A percentile compares a stretch with the other conserved stretches of the same genome.
Conservation (phyloP, 2,329 filamentous ascomycete species). For the Fusarium sp. region DNA sequence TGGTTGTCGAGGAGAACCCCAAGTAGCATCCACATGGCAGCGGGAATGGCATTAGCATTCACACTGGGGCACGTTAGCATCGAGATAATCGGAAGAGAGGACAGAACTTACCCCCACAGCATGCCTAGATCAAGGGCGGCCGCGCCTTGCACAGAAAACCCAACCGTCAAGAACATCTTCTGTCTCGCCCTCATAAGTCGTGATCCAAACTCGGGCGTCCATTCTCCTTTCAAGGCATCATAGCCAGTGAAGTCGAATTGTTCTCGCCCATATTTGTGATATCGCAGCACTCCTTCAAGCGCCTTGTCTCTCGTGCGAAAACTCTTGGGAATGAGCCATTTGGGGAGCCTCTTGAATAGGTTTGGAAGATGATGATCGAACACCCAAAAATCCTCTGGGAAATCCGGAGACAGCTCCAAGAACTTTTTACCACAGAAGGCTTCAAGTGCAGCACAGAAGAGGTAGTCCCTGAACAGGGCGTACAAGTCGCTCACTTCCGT, state of each 20-base stretch:
- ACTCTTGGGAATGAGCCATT: slow-evolving; percentile 28
- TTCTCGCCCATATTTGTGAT: slow-evolving; percentile 19
- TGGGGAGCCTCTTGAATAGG: slow-evolving; percentile 32
- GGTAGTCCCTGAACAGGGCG: slow-evolving; percentile 15
- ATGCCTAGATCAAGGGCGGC: slow-evolving; percentile 40
- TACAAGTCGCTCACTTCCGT: slow-evolving; percentile 29
- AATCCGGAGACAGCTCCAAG: slow-evolving; percentile 19
- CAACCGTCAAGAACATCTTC: slow-evolving; percentile 23
- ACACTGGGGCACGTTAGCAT: not conserved
- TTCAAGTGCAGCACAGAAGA: slow-evolving; percentile 15
- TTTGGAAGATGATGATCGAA: slow-evolving; percentile 34
- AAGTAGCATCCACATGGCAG: slow-evolving; percentile 38
- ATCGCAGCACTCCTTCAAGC: slow-evolving; percentile 15
- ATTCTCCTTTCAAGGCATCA: slow-evolving; percentile 19
- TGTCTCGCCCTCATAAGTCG: slow-evolving; percentile 44
- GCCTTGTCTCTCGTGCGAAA: slow-evolving; percentile 30
- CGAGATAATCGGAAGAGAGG: rapidly evolving
- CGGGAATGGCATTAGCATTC: slow-evolving; percentile 39
- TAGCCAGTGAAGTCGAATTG: slow-evolving; percentile 13
- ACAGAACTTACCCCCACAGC: slow-evolving; percentile 36
- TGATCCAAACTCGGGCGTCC: slow-evolving; percentile 39
- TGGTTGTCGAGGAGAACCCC: slow-evolving; percentile 20
- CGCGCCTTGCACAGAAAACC: slow-evolving; percentile 18
- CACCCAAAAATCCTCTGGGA: slow-evolving; percentile 33
- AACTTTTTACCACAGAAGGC: slow-evolving; percentile 29